Conservation (phyloP, 129 eudicot species). For the Apium graveolens region DNA sequence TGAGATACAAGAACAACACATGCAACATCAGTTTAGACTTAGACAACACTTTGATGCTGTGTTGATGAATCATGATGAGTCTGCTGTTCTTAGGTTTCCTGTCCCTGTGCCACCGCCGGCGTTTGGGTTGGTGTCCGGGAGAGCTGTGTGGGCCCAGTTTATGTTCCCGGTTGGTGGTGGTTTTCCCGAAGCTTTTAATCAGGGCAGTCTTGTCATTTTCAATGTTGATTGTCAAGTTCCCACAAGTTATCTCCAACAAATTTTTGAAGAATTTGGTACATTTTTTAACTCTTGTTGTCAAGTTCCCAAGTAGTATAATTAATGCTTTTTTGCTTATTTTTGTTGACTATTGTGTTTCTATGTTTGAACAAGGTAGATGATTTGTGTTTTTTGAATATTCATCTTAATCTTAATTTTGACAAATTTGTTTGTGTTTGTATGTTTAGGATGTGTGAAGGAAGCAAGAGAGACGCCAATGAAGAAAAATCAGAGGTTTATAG, state of each 20-base stretch:
- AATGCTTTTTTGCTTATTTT: background rate
- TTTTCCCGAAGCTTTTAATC: slow-evolving; percentile 61
- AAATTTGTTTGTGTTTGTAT: background rate
- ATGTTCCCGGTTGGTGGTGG: slow-evolving; percentile 35
- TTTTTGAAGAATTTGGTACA: slow-evolving; percentile 65
- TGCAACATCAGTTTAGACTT: slow-evolving; percentile 71
- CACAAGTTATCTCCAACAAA: slow-evolving; percentile 19
- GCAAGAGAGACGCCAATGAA: slow-evolving; percentile 62
- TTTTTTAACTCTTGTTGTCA: background rate
- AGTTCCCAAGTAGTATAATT: background rate
- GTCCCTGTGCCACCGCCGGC: slow-evolving; percentile 51
- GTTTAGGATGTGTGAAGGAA: slow-evolving; percentile 66
- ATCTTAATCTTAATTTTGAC: background rate
- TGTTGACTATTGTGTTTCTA: background rate
- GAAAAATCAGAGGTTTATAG: slow-evolving; percentile 47
- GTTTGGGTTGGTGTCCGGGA: slow-evolving; percentile 55
- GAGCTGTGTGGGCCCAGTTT: slow-evolving; percentile 86
- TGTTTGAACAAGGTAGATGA: background rate
- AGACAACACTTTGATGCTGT: slow-evolving; percentile 39
- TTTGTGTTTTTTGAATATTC: background rate
- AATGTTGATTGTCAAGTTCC: slow-evolving; percentile 45
- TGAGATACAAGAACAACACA: slow-evolving; percentile 66
- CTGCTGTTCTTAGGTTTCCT: background rate
- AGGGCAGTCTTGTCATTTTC: slow-evolving; percentile 71
- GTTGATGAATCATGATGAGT: slow-evolving; percentile 10